Evolutionary conservation across 208 protist genomes (phyloP).

Genomic region (Crithidia expoeki): DNA sequence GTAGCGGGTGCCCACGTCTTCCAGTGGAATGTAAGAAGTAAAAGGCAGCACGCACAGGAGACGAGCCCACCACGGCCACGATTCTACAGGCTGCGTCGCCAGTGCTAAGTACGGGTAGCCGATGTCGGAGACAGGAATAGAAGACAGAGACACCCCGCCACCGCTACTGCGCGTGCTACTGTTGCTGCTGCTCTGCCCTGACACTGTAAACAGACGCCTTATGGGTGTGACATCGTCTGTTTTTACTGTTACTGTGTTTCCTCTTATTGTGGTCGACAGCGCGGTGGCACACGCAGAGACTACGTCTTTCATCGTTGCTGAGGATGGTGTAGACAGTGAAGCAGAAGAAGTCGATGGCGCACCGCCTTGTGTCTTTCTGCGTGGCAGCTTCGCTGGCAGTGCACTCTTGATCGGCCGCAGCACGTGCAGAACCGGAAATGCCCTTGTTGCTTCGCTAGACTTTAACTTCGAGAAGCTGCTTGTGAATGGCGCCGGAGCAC

Average conservation of each 20-base stretch:
- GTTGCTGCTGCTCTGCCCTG: too few species aligned
- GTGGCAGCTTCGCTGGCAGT: not conserved
- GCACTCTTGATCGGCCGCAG: slow-evolving; percentile 27
- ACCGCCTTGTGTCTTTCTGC: not conserved
- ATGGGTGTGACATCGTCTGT: too few species aligned
- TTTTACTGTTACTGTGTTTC: too few species aligned
- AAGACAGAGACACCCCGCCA: slow-evolving; percentile 12
- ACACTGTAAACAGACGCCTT: too few species aligned
- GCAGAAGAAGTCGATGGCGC: not conserved
- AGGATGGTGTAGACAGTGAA: not conserved
- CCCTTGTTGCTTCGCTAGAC: slow-evolving; percentile 19
- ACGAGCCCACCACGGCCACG: slow-evolving; percentile 35
- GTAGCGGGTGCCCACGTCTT: slow-evolving; percentile 1
- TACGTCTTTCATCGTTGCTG: not conserved
- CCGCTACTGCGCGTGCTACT: not conserved
- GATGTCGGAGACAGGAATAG: slow-evolving; percentile 15
- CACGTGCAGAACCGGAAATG: slow-evolving; percentile 33
- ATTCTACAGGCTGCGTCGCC: slow-evolving; percentile 21
- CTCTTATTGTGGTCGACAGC: too few species aligned
- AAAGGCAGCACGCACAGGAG: slow-evolving; percentile 34
- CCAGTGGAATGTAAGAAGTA: slow-evolving; percentile 19
- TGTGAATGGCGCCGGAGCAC: not conserved
- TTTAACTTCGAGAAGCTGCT: slow-evolving; percentile 11
- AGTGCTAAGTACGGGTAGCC: slow-evolving; percentile 29
- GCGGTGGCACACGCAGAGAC: too few species aligned